These are phyloP conservation scores for Coriaria nepalensis DNA, from an alignment of 306 rosid species.

Conservation along the genomic window DNA sequence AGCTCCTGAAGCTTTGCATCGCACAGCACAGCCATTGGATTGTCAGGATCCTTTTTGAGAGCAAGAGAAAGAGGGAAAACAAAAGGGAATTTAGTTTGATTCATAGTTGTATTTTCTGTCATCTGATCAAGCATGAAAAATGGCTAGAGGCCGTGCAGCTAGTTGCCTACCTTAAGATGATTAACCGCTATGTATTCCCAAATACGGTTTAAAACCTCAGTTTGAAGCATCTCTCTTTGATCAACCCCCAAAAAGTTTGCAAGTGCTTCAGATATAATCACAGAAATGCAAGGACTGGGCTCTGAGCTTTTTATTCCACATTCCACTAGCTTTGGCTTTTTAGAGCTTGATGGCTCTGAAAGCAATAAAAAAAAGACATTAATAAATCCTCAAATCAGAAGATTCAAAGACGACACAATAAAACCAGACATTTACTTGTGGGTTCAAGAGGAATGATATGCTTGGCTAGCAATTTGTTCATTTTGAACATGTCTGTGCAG, in stretches of 20 bases:
- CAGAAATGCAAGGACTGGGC: constrained; percentile 41
- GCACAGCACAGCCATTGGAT: constrained; percentile 53
- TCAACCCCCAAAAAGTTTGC: constrained; percentile 60
- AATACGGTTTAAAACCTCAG: constrained; percentile 64
- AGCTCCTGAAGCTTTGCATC: constrained; percentile 70
- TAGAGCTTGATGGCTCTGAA: constrained; percentile 52
- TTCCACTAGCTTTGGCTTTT: constrained; percentile 46
- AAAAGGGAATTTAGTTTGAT: constrained; percentile 9
- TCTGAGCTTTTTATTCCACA: constrained; percentile 31
- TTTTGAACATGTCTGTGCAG: constrained; percentile 60
- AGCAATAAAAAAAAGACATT: constrained; percentile 27
- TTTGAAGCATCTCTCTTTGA: constrained; percentile 69
- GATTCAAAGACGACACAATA: background rate
- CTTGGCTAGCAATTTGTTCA: constrained; percentile 50
- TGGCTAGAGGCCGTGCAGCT: background rate
- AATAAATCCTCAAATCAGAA: constrained; percentile 7
- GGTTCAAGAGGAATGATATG: constrained; percentile 55
- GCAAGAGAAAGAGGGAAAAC: background rate
- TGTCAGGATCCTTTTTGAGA: constrained; percentile 65
- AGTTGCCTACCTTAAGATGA: constrained; percentile 45
- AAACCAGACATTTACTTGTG: constrained; percentile 33
- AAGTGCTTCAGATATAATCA: constrained; percentile 63
- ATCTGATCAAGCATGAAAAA: background rate
- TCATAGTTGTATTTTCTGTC: constrained; percentile 5
- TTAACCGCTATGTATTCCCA: constrained; percentile 77